These are phyloP conservation scores for Azolla pinnata DNA, from an alignment of 75 land plant genomes.

Conservation along the genomic window DNA sequence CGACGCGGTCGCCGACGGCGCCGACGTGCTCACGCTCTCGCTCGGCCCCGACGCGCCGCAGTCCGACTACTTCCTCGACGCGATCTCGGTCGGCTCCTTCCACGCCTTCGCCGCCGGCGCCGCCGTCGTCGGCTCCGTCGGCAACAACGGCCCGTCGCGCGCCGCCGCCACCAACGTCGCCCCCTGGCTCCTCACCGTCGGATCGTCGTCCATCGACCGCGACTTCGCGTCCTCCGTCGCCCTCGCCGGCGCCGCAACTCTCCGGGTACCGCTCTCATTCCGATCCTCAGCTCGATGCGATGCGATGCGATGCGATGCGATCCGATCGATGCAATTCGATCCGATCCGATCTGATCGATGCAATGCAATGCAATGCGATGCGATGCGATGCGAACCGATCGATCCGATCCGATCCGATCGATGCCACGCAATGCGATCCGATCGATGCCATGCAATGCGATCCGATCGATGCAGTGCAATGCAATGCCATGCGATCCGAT, in stretches of 20 bases:
- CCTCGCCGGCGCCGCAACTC: constrained; percentile 27
- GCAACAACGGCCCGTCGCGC: constrained; percentile 47
- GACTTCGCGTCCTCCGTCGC: constrained; percentile 38
- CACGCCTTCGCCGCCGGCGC: constrained; percentile 49
- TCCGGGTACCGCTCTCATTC: too few relatives aligned
- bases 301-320: too few relatives aligned
- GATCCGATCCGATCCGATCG: too few relatives aligned
- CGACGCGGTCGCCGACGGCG: constrained; percentile 88
- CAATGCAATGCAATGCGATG: too few relatives aligned
- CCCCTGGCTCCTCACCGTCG: constrained; percentile 75
- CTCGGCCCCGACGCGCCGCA: constrained; percentile 57
- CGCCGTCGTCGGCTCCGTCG: constrained; percentile 58
- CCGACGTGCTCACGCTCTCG: constrained; percentile 60
- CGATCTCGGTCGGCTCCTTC: constrained; percentile 65
- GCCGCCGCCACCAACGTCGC: constrained; percentile 61
- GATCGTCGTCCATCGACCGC: constrained; percentile 59
- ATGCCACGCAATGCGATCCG: too few relatives aligned
- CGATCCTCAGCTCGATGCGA: too few relatives aligned
- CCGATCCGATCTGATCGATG: too few relatives aligned
- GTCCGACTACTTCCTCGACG: constrained; percentile 57
- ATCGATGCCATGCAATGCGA: too few relatives aligned
- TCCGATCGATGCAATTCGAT: too few relatives aligned
- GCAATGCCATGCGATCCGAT: too few relatives aligned
- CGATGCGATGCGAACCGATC: too few relatives aligned
- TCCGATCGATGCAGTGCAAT: too few relatives aligned